Conservation (phyloP, 2,329 filamentous ascomycete genomes). For the Helminthosporium solani region DNA sequence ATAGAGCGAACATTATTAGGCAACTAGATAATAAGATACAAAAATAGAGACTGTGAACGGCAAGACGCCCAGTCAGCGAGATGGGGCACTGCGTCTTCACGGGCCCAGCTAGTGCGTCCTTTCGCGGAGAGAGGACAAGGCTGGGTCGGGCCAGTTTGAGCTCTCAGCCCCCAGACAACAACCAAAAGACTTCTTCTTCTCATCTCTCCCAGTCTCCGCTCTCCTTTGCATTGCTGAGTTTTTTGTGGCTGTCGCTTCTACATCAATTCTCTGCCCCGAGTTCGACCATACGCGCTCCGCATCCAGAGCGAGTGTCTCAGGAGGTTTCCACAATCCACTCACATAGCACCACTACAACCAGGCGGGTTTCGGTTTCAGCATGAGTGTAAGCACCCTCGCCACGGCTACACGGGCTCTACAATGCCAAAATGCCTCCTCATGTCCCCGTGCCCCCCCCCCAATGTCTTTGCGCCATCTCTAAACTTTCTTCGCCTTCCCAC, state of each 20-base stretch:
- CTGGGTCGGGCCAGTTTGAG: background rate
- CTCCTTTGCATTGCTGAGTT: background rate
- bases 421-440: no score
- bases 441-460: no score
- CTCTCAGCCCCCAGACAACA: background rate
- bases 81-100: no score
- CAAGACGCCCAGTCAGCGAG: no score
- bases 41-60: no score
- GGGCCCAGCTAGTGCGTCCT: no score
- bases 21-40: no score
- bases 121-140: background rate
- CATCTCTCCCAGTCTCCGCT: background rate
- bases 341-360: conserved; percentile 36
- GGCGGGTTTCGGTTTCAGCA: conserved; percentile 43
- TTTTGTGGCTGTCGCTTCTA: no score
- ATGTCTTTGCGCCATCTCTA: no score
- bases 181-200: background rate
- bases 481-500: no score
- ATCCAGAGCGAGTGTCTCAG: conserved; percentile 33
- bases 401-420: no score
- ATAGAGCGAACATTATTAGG: no score
- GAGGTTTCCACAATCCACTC: conserved; percentile 28
- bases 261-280: background rate
- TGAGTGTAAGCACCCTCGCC: conserved; percentile 39
- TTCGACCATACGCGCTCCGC: conserved; percentile 8